phyloP scores from a whole-genome alignment of 306 rosid genomes.

The apple (Malus domestica) region DNA sequence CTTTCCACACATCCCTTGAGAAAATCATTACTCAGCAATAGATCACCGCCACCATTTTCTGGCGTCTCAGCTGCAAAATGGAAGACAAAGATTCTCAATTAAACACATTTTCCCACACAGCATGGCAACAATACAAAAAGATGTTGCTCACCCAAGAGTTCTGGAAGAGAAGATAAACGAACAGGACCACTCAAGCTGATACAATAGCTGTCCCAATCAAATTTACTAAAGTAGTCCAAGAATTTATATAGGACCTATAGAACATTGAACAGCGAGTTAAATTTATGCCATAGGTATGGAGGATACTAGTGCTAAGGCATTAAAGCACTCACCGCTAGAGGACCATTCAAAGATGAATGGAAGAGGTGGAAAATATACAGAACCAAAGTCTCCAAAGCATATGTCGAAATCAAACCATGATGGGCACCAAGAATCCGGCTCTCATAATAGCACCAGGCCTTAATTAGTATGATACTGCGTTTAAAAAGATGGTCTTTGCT shows the following conservation, averaged over 20 bases:
- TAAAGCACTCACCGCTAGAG: slow-evolving; percentile 73
- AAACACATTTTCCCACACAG: slow-evolving; percentile 3
- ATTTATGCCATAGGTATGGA: background rate
- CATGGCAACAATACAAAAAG: slow-evolving; percentile 10
- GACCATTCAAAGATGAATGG: slow-evolving; percentile 70
- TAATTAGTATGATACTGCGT: slow-evolving; percentile 75
- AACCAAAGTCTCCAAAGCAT: slow-evolving; percentile 89
- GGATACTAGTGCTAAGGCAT: background rate
- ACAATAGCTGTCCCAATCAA: slow-evolving; percentile 92
- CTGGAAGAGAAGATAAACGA: slow-evolving; percentile 64
- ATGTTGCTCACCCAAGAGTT: slow-evolving; percentile 51
- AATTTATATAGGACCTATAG: slow-evolving; percentile 77
- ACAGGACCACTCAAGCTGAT: slow-evolving; percentile 91
- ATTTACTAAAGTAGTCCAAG: slow-evolving; percentile 88
- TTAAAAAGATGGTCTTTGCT: slow-evolving; percentile 84
- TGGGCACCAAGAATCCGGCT: slow-evolving; percentile 92
- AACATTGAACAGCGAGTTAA: slow-evolving; percentile 2
- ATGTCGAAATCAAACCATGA: slow-evolving; percentile 90
- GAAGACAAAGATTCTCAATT: background rate
- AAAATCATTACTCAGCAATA: slow-evolving; percentile 59
- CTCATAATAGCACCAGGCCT: slow-evolving; percentile 98
- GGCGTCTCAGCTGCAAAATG: slow-evolving; percentile 56
- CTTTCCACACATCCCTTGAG: slow-evolving; percentile 60
- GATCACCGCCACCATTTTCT: slow-evolving; percentile 64
- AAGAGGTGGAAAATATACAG: slow-evolving; percentile 79